Evolutionary conservation across 371 early-diverging fungal genomes (phyloP).

Genomic region (Rhizopus sp.): DNA sequence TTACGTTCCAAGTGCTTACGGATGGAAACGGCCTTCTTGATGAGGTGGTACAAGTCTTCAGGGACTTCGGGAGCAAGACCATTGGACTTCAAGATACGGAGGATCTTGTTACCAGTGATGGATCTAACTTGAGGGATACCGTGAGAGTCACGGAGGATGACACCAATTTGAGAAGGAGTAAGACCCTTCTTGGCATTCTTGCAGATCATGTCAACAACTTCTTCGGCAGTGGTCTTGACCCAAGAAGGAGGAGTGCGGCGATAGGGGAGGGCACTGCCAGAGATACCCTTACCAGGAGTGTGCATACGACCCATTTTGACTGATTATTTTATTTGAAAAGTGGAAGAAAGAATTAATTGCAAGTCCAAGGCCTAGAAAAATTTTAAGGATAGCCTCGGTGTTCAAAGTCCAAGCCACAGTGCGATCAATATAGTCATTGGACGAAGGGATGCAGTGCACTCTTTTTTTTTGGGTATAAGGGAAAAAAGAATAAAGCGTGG

Average conservation of each 20-base stretch:
- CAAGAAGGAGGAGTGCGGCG: conserved; percentile 97
- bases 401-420: not conserved
- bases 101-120: conserved; percentile 96
- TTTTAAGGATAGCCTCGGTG: not conserved
- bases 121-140: conserved; percentile 97
- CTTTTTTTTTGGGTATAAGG: not conserved
- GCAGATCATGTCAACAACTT: conserved; percentile 98
- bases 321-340: conserved; percentile 15
- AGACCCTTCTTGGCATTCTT: conserved; percentile 99
- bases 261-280: conserved; percentile 98
- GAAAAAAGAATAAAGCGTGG: no score
- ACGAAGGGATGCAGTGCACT: not conserved
- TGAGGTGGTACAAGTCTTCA: conserved; percentile 98
- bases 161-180: conserved; percentile 99
- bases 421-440: not conserved
- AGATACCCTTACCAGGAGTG: conserved; percentile 98
- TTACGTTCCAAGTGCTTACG: conserved; percentile 99
- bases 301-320: conserved; percentile 63
- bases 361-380: not conserved
- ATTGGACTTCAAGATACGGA: conserved; percentile 89
- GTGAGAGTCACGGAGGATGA: conserved; percentile 96
- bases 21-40: conserved; percentile 99
- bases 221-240: conserved; percentile 95
- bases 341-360: conserved; percentile 24
- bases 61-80: conserved; percentile 84